phyloP scores from a whole-genome alignment of 306 rosid genomes.

The Gastrolobium bilobum region DNA sequence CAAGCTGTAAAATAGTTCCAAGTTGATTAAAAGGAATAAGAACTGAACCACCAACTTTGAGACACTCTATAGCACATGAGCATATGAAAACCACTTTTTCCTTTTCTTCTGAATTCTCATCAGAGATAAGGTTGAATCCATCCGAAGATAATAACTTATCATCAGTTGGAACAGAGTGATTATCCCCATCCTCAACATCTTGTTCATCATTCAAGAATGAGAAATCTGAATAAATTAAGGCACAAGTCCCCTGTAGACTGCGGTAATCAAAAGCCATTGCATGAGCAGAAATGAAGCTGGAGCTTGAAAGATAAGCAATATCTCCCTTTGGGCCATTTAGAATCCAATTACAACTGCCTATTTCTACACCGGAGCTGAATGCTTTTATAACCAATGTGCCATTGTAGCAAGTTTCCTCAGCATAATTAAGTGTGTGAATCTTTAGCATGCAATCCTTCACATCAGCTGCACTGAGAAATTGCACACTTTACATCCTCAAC shows the following conservation, averaged over 20 bases:
- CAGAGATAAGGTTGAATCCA: conserved; percentile 51
- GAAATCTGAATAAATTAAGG: conserved; percentile 84
- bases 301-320: conserved; percentile 77
- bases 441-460: conserved; percentile 77
- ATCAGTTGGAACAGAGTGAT: conserved; percentile 37
- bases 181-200: conserved; percentile 56
- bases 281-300: conserved; percentile 76
- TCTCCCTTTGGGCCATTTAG: conserved; percentile 76
- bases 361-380: conserved; percentile 89
- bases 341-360: conserved; percentile 92
- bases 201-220: conserved; percentile 56
- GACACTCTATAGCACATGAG: conserved; percentile 66
- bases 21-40: conserved; percentile 74
- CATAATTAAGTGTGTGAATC: conserved; percentile 74
- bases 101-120: conserved; percentile 69
- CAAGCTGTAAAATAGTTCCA: conserved; percentile 75
- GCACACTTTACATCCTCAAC: conserved; percentile 50
- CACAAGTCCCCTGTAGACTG: conserved; percentile 64
- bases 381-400: conserved; percentile 80
- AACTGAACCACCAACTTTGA: conserved; percentile 85
- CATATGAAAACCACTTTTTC: conserved; percentile 72
- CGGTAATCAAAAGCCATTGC: conserved; percentile 77
- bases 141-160: conserved; percentile 44
- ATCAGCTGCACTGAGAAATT: conserved; percentile 87
- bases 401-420: conserved; percentile 82